These are phyloP conservation scores for Patellifolia procumbens DNA, from an alignment of 179 eudicot species.

Conservation along the genomic window DNA sequence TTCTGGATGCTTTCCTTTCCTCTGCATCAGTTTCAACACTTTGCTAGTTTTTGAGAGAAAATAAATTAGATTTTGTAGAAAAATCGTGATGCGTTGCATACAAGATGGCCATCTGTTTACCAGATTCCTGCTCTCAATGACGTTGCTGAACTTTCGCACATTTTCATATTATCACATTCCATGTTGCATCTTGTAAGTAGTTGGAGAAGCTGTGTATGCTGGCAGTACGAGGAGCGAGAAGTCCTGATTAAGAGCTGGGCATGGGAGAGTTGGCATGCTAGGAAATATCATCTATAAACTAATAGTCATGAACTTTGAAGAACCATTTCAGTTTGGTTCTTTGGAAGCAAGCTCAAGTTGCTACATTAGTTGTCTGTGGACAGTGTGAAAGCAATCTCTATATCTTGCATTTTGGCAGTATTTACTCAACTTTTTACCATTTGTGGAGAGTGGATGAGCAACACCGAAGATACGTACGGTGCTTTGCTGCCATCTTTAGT, in stretches of 20 bases:
- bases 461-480: too few species aligned
- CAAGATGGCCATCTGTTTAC: background rate
- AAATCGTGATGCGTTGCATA: too few species aligned
- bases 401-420: slow-evolving; percentile 7
- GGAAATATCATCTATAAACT: background rate
- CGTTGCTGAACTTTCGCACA: background rate
- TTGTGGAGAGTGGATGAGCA: background rate
- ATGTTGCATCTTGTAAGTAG: background rate
- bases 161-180: background rate
- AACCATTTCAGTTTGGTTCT: background rate
- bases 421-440: background rate
- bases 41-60: background rate
- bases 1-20: background rate
- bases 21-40: background rate
- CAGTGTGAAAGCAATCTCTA: background rate
- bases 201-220: background rate
- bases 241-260: background rate
- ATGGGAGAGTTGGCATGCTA: background rate
- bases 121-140: background rate
- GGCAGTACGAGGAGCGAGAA: background rate
- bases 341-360: background rate
- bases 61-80: background rate
- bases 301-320: too few species aligned
- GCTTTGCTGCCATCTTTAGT: background rate
- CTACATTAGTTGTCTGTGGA: background rate